A percentile compares a stretch with the other conserved stretches of the same genome.
Conservation (phyloP, 306 rosid species). For the Fagus sylvatica region DNA sequence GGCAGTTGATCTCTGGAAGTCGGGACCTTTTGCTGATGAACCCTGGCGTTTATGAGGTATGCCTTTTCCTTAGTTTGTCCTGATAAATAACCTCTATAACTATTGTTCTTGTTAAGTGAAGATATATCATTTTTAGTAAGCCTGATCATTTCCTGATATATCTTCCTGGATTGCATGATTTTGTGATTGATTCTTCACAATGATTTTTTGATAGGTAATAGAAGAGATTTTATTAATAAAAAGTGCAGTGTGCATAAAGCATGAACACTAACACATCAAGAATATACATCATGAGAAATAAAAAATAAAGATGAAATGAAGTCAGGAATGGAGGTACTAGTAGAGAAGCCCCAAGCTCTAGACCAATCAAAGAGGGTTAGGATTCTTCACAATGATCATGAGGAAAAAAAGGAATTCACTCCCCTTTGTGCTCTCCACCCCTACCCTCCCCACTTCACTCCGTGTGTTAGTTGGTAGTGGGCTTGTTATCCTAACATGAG, state of each 20-base stretch:
- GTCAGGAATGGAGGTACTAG: no score
- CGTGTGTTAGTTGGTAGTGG: background rate
- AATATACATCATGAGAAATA: no score
- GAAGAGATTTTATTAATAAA: no score
- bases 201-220: no score
- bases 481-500: background rate
- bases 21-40: slow-evolving; percentile 95
- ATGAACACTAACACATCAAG: no score
- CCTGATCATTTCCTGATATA: background rate
- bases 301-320: no score
- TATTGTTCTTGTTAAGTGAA: background rate
- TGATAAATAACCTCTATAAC: slow-evolving; percentile 4
- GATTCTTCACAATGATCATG: background rate
- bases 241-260: no score
- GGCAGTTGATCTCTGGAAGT: slow-evolving; percentile 99
- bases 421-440: background rate
- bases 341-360: no score
- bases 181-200: background rate
- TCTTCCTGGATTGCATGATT: background rate
- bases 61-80: slow-evolving; percentile 20
- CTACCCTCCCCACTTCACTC: background rate
- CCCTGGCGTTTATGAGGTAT: slow-evolving; percentile 98
- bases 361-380: no score
- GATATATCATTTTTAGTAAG: background rate
- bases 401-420: background rate